Evolutionary conservation across 768 basidiomycete species (phyloP).

Genomic region (Hygrophoropsis aurantiaca): DNA sequence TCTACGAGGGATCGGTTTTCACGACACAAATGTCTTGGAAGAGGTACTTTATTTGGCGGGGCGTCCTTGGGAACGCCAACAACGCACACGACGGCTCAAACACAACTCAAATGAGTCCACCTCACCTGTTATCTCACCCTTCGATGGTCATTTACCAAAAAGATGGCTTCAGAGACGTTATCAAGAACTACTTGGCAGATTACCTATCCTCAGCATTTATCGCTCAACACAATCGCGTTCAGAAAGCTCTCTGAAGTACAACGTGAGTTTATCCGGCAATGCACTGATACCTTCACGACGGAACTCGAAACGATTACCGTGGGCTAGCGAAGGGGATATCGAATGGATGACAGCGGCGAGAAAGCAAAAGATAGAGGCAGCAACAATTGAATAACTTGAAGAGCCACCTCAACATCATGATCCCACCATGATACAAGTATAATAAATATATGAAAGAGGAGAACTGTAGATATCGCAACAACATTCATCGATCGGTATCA

Average conservation of each 20-base stretch:
- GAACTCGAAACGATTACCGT: constrained; percentile 18
- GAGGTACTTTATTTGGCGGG: constrained; percentile 48
- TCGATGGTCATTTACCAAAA: constrained; percentile 15
- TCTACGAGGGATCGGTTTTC: constrained; percentile 41
- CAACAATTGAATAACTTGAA: no score
- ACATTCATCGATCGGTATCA: constrained; percentile 26
- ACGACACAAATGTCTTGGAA: constrained; percentile 41
- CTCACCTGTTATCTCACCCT: constrained; percentile 6
- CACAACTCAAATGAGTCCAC: neutral
- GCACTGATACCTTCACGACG: constrained; percentile 22
- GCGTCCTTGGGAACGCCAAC: constrained; percentile 19
- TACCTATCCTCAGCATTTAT: constrained; percentile 53
- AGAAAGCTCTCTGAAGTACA: constrained; percentile 16
- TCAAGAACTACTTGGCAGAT: constrained; percentile 54
- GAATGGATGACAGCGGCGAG: constrained; percentile 30
- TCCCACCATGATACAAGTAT: constrained; percentile 6
- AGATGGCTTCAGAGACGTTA: constrained; percentile 52
- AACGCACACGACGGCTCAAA: constrained; percentile 30
- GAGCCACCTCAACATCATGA: no score
- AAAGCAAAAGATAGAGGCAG: neutral
- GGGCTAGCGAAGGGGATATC: constrained; percentile 28
- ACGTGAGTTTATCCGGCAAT: constrained; percentile 30
- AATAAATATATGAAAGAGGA: constrained; percentile 2
- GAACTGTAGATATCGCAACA: neutral
- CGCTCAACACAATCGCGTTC: constrained; percentile 5